Conservation (phyloP, 2,329 filamentous ascomycete genomes). For the Aschersonia sp. region DNA sequence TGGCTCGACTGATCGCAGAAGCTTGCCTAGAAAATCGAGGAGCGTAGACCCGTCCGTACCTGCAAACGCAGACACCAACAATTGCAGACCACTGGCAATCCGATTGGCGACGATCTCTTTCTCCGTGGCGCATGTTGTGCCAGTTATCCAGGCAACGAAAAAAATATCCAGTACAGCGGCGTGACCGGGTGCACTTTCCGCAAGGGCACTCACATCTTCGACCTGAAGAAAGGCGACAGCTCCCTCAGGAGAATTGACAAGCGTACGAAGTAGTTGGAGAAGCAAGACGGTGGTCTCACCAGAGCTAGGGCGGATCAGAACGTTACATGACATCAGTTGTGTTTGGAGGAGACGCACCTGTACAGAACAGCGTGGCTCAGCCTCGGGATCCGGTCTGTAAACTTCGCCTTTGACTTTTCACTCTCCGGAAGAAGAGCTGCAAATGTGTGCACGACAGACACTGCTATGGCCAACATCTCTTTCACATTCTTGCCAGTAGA, state of each 20-base stretch:
- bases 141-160: constrained; percentile 40
- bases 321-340: not conserved
- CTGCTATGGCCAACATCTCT: constrained; percentile 48
- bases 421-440: constrained; percentile 37
- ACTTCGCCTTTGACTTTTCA: constrained; percentile 25
- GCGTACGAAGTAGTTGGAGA: constrained; percentile 40
- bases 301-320: constrained; percentile 21
- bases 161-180: constrained; percentile 41
- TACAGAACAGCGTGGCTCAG: constrained; percentile 38
- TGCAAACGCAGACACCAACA: constrained; percentile 37
- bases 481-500: constrained; percentile 29
- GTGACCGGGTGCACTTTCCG: constrained; percentile 40
- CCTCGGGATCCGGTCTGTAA: constrained; percentile 37
- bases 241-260: constrained; percentile 37
- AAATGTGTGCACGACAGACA: constrained; percentile 50
- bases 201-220: constrained; percentile 38
- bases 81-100: constrained; percentile 32
- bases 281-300: constrained; percentile 36
- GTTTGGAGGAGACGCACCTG: constrained; percentile 25
- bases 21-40: constrained; percentile 37
- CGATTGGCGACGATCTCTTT: constrained; percentile 17
- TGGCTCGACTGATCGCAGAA: constrained; percentile 33
- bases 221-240: constrained; percentile 31
- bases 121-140: constrained; percentile 18
- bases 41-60: constrained; percentile 46